Conservation (phyloP, 331 rosid genomes). For the Erythrophleum ivorense region DNA sequence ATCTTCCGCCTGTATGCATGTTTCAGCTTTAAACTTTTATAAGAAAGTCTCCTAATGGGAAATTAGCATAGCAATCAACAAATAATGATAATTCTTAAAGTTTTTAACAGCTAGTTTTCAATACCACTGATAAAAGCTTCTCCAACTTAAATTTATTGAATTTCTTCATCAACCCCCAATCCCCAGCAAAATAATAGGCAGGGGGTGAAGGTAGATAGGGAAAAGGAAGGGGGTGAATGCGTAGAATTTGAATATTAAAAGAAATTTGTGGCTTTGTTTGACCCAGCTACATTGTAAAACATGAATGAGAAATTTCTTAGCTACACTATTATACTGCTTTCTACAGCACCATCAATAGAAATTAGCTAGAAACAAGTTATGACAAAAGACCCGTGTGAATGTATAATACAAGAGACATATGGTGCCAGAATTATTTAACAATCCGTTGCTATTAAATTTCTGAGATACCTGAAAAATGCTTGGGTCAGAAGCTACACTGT, state of each 20-base stretch:
- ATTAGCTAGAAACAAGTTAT: not conserved
- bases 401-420: not conserved
- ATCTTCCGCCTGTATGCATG: conserved; percentile 10
- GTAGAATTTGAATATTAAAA: not conserved
- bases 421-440: conserved; percentile 12
- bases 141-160: conserved; percentile 10
- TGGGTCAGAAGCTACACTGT: conserved; percentile 67
- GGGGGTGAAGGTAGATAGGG: not conserved
- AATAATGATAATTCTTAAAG: not conserved
- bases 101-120: not conserved
- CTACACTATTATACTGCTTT: not conserved
- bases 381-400: not conserved
- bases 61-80: too few species aligned
- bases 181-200: not conserved
- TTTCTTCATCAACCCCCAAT: not conserved
- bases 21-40: not conserved
- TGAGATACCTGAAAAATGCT: conserved; percentile 60
- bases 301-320: not conserved
- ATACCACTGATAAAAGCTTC: not conserved
- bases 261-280: not conserved
- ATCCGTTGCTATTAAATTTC: not conserved
- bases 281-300: not conserved
- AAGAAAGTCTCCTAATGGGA: not conserved
- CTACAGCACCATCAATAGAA: not conserved
- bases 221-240: not conserved